Evolutionary conservation across 441 rosid species (phyloP), one percentile per base, ranked within the genome.

Genomic region (Aquilaria agallochum): DNA sequence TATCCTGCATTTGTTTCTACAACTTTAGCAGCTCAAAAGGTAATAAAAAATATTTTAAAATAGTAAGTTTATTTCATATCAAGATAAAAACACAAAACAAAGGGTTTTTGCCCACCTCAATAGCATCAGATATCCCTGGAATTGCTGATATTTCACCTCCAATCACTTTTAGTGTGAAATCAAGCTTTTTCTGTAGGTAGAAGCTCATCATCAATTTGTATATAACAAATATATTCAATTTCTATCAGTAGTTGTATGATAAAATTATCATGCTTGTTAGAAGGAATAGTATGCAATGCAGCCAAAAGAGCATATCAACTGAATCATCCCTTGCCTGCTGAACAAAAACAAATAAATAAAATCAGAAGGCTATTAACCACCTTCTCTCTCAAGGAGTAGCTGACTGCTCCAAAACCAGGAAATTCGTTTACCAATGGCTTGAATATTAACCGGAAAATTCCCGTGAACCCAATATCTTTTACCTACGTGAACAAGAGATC

Each of bases 341-440:
- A 12, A 31, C 14, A 32, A 56, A 58, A 20, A 27, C 13, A 32
- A 10, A 44, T 4, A 51, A 60, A 36, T 31, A 46, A 27, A 61
- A 4, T 55, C 42, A 51, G 71, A 57, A 27, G 9, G 9, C 12
- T 31, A 42, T 46, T 42, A 45, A 34, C 42, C 55, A 86, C 99
- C 92, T 88, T 92, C 59, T 90, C 88, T 65, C 85, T 78, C 62
- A 88, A 68, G 49, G 98, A 95, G 80, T 81, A 90, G 31, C 74
- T 78, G 64, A 95, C 81, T 68, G 98, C 99, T 48, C 97, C 98
- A 65, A 95, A 92, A 63, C 99, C 85, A 64, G 99, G 99, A 60
- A 95, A 78, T 54, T 83, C 92, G 62, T 77, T 77, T 59, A 81
- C 93, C 42, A 90, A 83, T 9, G 97, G 99, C 69, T 81, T 88